Conservation (phyloP, 2,329 filamentous ascomycete species). For the Raffaelea arxii region DNA sequence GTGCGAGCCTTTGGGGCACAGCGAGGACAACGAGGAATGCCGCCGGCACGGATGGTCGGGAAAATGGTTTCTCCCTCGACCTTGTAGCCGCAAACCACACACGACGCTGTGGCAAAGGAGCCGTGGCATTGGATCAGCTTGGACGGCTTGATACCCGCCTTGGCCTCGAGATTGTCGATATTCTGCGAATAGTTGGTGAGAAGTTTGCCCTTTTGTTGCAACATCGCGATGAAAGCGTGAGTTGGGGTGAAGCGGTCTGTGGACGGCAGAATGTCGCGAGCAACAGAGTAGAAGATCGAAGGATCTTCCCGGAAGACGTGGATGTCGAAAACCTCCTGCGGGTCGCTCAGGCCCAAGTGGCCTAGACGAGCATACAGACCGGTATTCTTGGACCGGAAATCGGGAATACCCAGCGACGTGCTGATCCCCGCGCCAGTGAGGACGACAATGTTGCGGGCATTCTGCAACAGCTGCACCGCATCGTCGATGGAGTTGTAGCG, state of each 20-base stretch:
- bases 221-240: conserved; percentile 82
- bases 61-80: conserved; percentile 72
- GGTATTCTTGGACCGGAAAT: conserved; percentile 89
- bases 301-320: conserved; percentile 78
- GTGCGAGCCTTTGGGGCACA: conserved; percentile 44
- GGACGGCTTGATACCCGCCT: conserved; percentile 69
- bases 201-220: conserved; percentile 81
- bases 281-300: conserved; percentile 80
- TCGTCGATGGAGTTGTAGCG: conserved; percentile 83
- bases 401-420: conserved; percentile 90
- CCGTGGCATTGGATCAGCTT: conserved; percentile 95
- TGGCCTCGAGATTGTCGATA: conserved; percentile 89
- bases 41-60: conserved; percentile 63
- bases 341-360: conserved; percentile 68
- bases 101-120: conserved; percentile 86
- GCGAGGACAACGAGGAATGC: conserved; percentile 65
- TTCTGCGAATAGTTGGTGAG: conserved; percentile 98
- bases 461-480: conserved; percentile 66
- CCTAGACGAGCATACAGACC: conserved; percentile 82
- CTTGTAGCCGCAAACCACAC: conserved; percentile 68
- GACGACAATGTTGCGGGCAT: conserved; percentile 77
- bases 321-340: conserved; percentile 94
- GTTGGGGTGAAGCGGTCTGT: conserved; percentile 79
- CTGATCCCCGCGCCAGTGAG: conserved; percentile 95
- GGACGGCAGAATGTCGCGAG: conserved; percentile 79